Conservation (phyloP, 1,284 basidiomycete genomes). For the Moesziomyces sp. region DNA sequence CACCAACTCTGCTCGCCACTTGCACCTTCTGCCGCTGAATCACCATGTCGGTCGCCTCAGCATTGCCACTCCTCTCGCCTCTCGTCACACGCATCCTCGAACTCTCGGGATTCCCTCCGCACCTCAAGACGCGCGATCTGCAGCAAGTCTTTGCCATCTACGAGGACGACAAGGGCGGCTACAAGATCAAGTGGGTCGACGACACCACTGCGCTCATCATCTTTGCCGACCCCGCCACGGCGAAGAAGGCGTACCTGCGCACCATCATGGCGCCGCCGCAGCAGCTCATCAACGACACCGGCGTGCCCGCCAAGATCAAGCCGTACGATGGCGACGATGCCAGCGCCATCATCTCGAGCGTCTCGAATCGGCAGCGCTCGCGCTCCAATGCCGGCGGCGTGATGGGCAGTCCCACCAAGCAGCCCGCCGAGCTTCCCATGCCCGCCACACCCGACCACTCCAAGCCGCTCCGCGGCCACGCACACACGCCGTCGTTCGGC, state of each 20-base stretch:
- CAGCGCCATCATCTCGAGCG: slow-evolving; percentile 85
- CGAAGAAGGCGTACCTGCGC: slow-evolving; percentile 93
- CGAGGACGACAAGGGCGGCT: slow-evolving; percentile 86
- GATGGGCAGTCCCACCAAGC: slow-evolving; percentile 38
- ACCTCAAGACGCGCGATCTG: slow-evolving; percentile 96
- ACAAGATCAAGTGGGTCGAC: slow-evolving; percentile 99
- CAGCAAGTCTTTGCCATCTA: slow-evolving; percentile 89
- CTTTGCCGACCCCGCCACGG: slow-evolving; percentile 76
- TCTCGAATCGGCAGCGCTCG: slow-evolving; percentile 73
- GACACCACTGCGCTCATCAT: slow-evolving; percentile 95
- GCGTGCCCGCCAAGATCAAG: slow-evolving; percentile 74
- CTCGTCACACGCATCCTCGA: slow-evolving; percentile 94
- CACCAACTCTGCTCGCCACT: too few relatives aligned
- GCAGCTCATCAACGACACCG: slow-evolving; percentile 70
- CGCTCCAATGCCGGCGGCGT: slow-evolving; percentile 55
- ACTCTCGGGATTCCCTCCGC: slow-evolving; percentile 88
- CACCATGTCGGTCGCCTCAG: slow-evolving; percentile 41
- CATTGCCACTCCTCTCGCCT: slow-evolving; percentile 74
- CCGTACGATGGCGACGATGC: slow-evolving; percentile 96
- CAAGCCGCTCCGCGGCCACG: slow-evolving; percentile 27
- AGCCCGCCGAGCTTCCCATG: slow-evolving; percentile 27
- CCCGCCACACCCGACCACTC: slow-evolving; percentile 30
- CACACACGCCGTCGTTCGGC: slow-evolving; percentile 39
- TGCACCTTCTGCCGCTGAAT: not conserved
- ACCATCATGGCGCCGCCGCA: slow-evolving; percentile 76